Evolutionary conservation across 2,329 filamentous ascomycete genomes (phyloP).

Genomic region (Didymella pomorum): DNA sequence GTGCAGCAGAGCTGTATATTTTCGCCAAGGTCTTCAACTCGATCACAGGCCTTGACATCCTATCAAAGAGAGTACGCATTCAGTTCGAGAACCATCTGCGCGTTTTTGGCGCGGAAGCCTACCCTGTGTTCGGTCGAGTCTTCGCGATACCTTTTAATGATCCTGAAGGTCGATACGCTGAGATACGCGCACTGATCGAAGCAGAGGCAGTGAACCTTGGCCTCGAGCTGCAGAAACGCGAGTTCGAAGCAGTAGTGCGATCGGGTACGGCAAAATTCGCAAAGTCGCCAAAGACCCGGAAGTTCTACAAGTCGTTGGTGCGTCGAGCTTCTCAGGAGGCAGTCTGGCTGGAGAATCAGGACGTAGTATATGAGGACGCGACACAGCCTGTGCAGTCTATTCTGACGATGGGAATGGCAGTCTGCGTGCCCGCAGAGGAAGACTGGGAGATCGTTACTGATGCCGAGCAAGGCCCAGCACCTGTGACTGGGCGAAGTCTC

Average conservation of each 20-base stretch:
- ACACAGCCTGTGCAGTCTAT: background rate
- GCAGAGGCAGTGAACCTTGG: background rate
- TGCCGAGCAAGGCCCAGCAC: background rate
- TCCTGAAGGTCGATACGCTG: constrained; percentile 11
- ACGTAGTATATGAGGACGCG: background rate
- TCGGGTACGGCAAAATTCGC: background rate
- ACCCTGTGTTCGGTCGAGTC: constrained; percentile 9
- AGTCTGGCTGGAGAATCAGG: too few species aligned
- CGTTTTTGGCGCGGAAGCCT: constrained; percentile 14
- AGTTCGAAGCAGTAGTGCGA: background rate
- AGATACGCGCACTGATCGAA: constrained; percentile 15
- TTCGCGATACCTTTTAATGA: constrained; percentile 22
- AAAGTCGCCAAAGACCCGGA: constrained; percentile 4
- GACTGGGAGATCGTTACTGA: background rate
- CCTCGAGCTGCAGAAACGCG: constrained; percentile 4
- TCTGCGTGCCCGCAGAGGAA: background rate
- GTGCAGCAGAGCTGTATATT: background rate
- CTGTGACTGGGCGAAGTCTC: background rate
- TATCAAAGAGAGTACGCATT: background rate
- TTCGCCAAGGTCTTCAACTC: constrained; percentile 22
- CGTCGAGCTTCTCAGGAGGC: background rate
- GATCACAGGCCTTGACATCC: constrained; percentile 4
- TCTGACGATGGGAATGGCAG: background rate
- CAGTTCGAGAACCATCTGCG: constrained; percentile 23
- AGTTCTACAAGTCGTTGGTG: background rate